Conservation (phyloP, 1,284 basidiomycete genomes). For the Boletellus deceptivus region DNA sequence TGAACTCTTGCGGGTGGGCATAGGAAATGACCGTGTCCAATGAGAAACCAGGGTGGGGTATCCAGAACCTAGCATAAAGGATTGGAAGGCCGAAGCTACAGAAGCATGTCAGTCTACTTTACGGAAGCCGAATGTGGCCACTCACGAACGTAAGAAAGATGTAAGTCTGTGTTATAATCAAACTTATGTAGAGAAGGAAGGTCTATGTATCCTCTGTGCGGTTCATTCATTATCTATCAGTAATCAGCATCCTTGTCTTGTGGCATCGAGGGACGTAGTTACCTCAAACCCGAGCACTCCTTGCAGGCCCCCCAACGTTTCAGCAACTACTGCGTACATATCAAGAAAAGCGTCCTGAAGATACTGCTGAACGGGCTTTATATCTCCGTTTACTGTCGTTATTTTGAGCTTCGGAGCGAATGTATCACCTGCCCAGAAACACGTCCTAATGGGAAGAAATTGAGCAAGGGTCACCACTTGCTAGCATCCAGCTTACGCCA, state of each 20-base stretch:
- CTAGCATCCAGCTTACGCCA: slow-evolving; percentile 60
- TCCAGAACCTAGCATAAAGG: slow-evolving; percentile 81
- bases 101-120: not conserved
- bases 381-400: slow-evolving; percentile 44
- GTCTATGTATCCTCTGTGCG: slow-evolving; percentile 89
- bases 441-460: slow-evolving; percentile 45
- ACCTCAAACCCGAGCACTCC: slow-evolving; percentile 91
- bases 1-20: slow-evolving; percentile 69
- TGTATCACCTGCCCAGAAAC: slow-evolving; percentile 88
- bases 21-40: slow-evolving; percentile 82
- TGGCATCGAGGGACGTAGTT: slow-evolving; percentile 13
- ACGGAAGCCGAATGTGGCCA: slow-evolving; percentile 15
- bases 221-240: slow-evolving; percentile 90
- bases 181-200: slow-evolving; percentile 81
- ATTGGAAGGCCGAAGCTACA: slow-evolving; percentile 77
- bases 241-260: slow-evolving; percentile 5
- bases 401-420: slow-evolving; percentile 77
- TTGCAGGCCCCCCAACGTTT: slow-evolving; percentile 69
- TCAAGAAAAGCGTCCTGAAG: slow-evolving; percentile 82
- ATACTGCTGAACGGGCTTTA: slow-evolving; percentile 75
- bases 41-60: slow-evolving; percentile 69
- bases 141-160: slow-evolving; percentile 80
- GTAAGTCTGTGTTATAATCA: slow-evolving; percentile 93
- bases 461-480: slow-evolving; percentile 18
- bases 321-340: slow-evolving; percentile 72